Evolutionary conservation across 768 basidiomycete genomes (phyloP).

Genomic region (Mycena crocata): DNA sequence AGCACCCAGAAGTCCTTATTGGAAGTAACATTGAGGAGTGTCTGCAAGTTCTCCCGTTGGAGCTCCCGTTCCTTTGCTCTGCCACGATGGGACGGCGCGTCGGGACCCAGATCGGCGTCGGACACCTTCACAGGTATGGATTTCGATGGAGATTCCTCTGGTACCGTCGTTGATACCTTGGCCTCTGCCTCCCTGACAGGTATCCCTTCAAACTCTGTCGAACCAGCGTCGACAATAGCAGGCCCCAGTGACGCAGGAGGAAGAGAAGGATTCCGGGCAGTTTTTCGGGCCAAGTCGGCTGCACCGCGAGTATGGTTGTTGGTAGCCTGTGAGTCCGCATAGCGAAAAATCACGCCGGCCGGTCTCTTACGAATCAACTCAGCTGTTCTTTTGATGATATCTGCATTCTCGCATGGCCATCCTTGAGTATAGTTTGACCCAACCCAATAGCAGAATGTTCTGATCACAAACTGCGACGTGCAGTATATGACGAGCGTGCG

Average conservation of each 20-base stretch:
- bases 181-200: not conserved
- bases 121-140: not conserved
- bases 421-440: not conserved
- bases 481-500: not conserved
- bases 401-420: slow-evolving; percentile 4
- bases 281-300: not conserved
- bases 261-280: not conserved
- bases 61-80: not conserved
- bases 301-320: not conserved
- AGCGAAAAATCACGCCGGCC: not conserved
- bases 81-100: not conserved
- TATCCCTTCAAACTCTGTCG: not conserved
- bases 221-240: not conserved
- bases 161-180: not conserved
- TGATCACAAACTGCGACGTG: not conserved
- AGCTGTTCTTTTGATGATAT: not conserved
- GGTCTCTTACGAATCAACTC: not conserved
- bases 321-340: not conserved
- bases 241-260: not conserved
- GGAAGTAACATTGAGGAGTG: not conserved
- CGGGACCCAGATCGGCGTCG: not conserved
- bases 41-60: slow-evolving; percentile 8
- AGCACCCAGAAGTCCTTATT: slow-evolving; percentile 1
- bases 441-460: slow-evolving; percentile 7
- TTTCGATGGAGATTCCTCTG: not conserved